A percentile compares a stretch with the other conserved stretches of the same genome.
Conservation (phyloP, 2,329 filamentous ascomycete genomes). For the Fusarium pilosicola region DNA sequence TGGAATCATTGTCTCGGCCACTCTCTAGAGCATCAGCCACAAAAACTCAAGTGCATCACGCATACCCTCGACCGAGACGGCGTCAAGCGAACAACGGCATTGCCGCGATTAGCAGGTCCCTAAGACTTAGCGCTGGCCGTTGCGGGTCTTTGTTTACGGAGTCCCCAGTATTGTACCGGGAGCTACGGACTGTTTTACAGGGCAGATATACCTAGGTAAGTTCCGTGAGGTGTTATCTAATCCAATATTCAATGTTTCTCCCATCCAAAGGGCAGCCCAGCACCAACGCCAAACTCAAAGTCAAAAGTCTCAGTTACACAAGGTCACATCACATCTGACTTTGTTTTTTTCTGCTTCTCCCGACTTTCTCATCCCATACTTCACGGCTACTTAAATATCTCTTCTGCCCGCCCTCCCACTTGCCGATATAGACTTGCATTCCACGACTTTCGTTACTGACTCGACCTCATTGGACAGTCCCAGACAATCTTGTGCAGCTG, state of each 20-base stretch:
- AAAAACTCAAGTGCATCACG: slow-evolving; percentile 6
- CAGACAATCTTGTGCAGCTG: slow-evolving; percentile 6
- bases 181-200: slow-evolving; percentile 41
- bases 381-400: background rate
- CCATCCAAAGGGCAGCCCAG: slow-evolving; percentile 24
- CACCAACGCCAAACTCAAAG: background rate
- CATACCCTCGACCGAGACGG: slow-evolving; percentile 31
- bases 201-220: slow-evolving; percentile 24
- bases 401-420: slow-evolving; percentile 15
- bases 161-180: slow-evolving; percentile 36
- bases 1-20: background rate
- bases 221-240: slow-evolving; percentile 22
- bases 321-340: slow-evolving; percentile 26
- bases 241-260: slow-evolving; percentile 43
- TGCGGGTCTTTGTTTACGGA: slow-evolving; percentile 40
- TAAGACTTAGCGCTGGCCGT: slow-evolving; percentile 37
- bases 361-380: background rate
- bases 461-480: slow-evolving; percentile 18
- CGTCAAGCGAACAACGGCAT: slow-evolving; percentile 42
- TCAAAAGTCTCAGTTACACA: slow-evolving; percentile 33
- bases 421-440: slow-evolving; percentile 27
- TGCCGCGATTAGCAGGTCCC: slow-evolving; percentile 42
- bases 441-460: slow-evolving; percentile 28
- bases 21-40: background rate
- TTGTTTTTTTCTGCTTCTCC: slow-evolving; percentile 3